Evolutionary conservation across 73 alveolate genomes (phyloP).

Genomic region (Tetrahymena thermophila): DNA sequence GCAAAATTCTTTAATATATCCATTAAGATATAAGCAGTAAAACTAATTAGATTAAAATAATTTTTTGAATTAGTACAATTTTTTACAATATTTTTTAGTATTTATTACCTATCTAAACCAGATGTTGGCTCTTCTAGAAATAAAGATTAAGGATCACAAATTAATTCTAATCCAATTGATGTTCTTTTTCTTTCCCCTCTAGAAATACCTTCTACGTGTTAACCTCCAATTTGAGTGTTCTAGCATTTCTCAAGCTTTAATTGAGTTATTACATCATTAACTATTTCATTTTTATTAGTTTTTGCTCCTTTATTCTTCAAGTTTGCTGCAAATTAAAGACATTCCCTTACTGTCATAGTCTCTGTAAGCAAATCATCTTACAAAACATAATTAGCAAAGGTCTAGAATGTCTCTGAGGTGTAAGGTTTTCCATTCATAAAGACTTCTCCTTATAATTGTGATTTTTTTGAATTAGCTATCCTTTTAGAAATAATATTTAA

Average conservation of each 20-base stretch:
- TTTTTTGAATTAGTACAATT: neutral
- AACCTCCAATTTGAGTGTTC: constrained; percentile 25
- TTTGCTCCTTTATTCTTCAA: constrained; percentile 8
- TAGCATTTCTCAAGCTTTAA: constrained; percentile 25
- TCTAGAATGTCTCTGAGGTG: neutral
- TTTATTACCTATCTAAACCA: neutral
- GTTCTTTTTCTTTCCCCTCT: constrained; percentile 39
- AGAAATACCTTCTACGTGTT: neutral
- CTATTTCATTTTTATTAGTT: neutral
- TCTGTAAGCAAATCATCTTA: constrained; percentile 46
- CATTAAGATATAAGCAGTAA: neutral
- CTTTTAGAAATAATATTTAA: neutral
- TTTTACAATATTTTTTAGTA: neutral
- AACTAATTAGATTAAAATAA: neutral
- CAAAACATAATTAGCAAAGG: constrained; percentile 36
- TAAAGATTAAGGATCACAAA: constrained; percentile 30
- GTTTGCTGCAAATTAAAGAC: constrained; percentile 44
- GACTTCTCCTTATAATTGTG: constrained; percentile 56
- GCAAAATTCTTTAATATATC: neutral
- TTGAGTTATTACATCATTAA: neutral
- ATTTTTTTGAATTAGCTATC: constrained; percentile 14
- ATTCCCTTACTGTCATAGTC: constrained; percentile 42
- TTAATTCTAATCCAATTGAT: constrained; percentile 30
- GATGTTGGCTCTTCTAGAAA: constrained; percentile 30
- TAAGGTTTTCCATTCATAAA: constrained; percentile 45